Base-by-base conservation (phyloP, 2,329 filamentous ascomycete species). In the Pochonia chlamydosporia region DNA sequence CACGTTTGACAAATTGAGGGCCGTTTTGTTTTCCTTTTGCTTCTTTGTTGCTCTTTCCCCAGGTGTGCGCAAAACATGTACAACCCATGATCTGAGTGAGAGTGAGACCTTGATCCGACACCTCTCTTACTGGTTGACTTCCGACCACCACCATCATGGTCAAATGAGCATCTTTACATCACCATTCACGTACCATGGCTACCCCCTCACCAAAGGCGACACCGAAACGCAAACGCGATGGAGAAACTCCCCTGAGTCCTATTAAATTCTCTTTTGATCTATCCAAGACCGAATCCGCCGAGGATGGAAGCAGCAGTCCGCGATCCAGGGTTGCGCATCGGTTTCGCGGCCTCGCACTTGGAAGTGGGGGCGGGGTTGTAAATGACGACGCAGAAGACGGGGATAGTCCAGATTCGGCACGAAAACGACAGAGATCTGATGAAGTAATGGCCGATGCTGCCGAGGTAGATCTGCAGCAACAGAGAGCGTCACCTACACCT, bases 241-340 rank as follows among this genome's bases (percentile, higher is more conserved):
- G 69, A 18, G 62, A 69, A 11, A 51, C 54, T 16, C 60, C 56
- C 47, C 44, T 59, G 35, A 59, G 65, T 10, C 64, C 67, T n/a
- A 52, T 64, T 47, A 59, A 65, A 41, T 78, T 78, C 59, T 71
- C 72, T 1, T 79, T 79, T 54, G 68, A 74, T 47, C 52, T 60
- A 39, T 46, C 63, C 52, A 53, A 51, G 4, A 49, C 60, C 49
- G 48, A 62, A 30, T 46, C 58, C 24, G 51, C 61, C 35, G 70
- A 74, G 25, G 74, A 76, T 43, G 76, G 75, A 49, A 71, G 64
- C 56, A 69, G 63, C 52, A 81, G 78, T 52, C 76, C 78, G n/a
- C 69, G 72, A 46, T 72, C 73, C 36, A 71, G 63, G 46, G 74
- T 81, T 35, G 74, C 72, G 33, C 72, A 74, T 57, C 68, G 68